Conservation (phyloP, 2,329 filamentous ascomycete genomes). For the Arthrobotrys musiformis region DNA sequence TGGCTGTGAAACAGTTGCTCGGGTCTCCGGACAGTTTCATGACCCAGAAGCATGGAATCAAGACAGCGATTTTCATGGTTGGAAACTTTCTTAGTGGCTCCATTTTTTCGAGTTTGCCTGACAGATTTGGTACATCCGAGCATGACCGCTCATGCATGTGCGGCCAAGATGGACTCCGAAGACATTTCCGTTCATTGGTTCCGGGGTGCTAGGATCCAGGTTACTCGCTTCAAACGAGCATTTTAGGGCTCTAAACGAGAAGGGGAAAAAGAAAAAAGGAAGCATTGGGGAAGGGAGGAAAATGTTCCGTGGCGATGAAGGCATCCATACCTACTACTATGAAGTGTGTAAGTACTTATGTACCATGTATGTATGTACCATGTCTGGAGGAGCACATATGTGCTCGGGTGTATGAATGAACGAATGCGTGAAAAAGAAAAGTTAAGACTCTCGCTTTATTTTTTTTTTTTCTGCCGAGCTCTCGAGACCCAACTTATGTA, state of each 20-base stretch:
- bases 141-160: slow-evolving; percentile 38
- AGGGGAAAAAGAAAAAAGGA: slow-evolving; percentile 25
- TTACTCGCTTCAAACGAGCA: slow-evolving; percentile 44
- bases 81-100: slow-evolving; percentile 23
- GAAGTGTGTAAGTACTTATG: too few species aligned
- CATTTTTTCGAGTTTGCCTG: background rate
- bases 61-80: slow-evolving; percentile 9
- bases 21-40: slow-evolving; percentile 36
- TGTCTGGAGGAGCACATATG: background rate
- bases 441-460: background rate
- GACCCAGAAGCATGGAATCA: slow-evolving; percentile 23
- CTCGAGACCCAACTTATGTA: too few species aligned
- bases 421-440: background rate
- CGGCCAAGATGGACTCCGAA: slow-evolving; percentile 1
- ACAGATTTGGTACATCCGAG: slow-evolving; percentile 30
- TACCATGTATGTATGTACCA: background rate
- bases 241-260: slow-evolving; percentile 47
- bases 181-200: slow-evolving; percentile 27
- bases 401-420: background rate
- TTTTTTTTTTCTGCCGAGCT: slow-evolving; percentile 25
- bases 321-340: background rate
- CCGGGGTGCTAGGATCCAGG: slow-evolving; percentile 3
- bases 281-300: background rate
- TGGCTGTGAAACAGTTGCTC: slow-evolving; percentile 45
- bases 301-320: slow-evolving; percentile 14